Evolutionary conservation across 2,329 filamentous ascomycete species (phyloP).

Genomic region (Penicillium decumbens): DNA sequence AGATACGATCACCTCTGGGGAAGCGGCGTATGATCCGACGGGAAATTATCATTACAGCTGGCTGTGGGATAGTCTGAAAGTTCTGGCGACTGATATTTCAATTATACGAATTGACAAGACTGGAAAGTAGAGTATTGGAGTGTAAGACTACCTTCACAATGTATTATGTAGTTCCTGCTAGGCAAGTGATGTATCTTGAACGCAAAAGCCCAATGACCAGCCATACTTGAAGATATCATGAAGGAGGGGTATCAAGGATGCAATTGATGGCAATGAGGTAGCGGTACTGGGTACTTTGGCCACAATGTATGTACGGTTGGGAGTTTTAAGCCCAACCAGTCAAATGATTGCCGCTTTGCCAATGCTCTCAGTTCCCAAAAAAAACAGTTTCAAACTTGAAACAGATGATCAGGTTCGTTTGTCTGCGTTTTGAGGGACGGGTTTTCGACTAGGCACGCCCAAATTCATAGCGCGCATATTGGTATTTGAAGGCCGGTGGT

Average conservation of each 20-base stretch:
- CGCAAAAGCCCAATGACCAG: background rate
- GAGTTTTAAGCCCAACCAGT: background rate
- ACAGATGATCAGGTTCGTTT: background rate
- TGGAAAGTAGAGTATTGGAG: background rate
- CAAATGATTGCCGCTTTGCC: background rate
- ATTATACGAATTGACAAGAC: no score
- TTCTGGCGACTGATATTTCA: no score
- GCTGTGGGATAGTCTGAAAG: no score
- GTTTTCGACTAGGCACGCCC: slow-evolving; percentile 37
- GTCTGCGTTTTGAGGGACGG: slow-evolving; percentile 30
- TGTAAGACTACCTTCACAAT: background rate
- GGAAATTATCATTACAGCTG: no score
- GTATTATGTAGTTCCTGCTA: background rate
- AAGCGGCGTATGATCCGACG: no score
- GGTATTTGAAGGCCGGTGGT: slow-evolving; percentile 22
- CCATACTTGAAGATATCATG: background rate
- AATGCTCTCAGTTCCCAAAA: background rate
- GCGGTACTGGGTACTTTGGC: background rate
- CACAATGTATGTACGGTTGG: background rate
- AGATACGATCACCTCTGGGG: no score
- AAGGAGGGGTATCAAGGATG: slow-evolving; percentile 13
- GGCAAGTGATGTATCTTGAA: background rate
- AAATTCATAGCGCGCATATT: slow-evolving; percentile 32
- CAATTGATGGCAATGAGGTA: slow-evolving; percentile 1
- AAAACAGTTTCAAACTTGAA: background rate